phyloP scores from a whole-genome alignment of 768 basidiomycete species.

The Tylopilus plumbeoviolaceoides region DNA sequence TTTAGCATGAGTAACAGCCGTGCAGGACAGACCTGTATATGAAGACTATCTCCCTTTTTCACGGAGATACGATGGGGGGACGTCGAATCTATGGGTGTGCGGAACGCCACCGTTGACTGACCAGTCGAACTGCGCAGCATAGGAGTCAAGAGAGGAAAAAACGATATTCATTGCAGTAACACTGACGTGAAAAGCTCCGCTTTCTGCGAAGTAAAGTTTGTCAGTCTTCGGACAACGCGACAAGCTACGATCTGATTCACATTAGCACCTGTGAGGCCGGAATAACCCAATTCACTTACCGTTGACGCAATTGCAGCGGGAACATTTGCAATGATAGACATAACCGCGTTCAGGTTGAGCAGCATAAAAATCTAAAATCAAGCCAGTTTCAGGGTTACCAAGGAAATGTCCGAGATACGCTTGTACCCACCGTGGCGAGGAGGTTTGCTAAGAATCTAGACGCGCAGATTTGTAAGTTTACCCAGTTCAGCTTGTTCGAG shows the following conservation, averaged over 20 bases:
- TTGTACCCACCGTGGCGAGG: conserved; percentile 42
- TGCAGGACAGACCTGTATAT: conserved; percentile 48
- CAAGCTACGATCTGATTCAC: conserved; percentile 56
- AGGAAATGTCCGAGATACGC: background rate
- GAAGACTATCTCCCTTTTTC: conserved; percentile 48
- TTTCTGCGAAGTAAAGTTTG: conserved; percentile 49
- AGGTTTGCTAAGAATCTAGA: conserved; percentile 65
- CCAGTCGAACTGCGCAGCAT: conserved; percentile 32
- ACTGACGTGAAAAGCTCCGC: conserved; percentile 53
- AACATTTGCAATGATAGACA: conserved; percentile 72
- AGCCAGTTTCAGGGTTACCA: background rate
- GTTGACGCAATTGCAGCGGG: conserved; percentile 69
- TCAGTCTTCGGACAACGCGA: conserved; percentile 60
- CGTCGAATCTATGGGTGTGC: conserved; percentile 34
- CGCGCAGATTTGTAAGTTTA: conserved; percentile 4
- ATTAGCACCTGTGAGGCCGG: background rate
- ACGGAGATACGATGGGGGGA: conserved; percentile 26
- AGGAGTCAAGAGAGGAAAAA: conserved; percentile 22
- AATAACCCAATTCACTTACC: conserved; percentile 31
- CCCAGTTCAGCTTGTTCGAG: background rate
- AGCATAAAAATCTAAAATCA: conserved; percentile 52
- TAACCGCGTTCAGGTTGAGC: conserved; percentile 63
- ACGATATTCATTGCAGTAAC: conserved; percentile 2
- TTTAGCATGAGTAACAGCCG: background rate
- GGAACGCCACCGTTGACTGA: conserved; percentile 60